Evolutionary conservation across 2,329 filamentous ascomycete species (phyloP).

Genomic region (Venturia oleaginea): DNA sequence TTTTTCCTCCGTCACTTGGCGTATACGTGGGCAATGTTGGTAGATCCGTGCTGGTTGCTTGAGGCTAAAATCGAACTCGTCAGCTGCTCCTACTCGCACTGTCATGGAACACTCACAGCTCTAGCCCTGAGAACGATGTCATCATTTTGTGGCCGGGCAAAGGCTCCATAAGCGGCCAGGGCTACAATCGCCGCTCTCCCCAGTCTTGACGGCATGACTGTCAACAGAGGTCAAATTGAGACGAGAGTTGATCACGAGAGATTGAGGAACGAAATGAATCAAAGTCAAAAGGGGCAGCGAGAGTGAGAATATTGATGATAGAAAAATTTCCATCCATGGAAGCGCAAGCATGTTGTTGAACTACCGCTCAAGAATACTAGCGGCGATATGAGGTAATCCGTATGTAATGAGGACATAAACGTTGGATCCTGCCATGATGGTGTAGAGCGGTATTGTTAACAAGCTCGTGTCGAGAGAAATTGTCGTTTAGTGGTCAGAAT

Average conservation of each 20-base stretch:
- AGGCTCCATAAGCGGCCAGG: not conserved
- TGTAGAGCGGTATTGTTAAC: not conserved
- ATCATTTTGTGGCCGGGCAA: not conserved
- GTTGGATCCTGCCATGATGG: not conserved
- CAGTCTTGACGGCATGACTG: not conserved
- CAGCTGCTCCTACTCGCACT: not conserved
- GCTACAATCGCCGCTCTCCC: not conserved
- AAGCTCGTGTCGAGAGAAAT: not conserved
- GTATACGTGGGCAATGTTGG: no score
- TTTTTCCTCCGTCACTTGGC: no score
- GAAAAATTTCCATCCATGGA: not conserved
- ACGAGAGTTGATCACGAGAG: not conserved
- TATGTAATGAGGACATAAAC: not conserved
- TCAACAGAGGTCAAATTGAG: not conserved
- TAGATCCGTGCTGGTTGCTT: not conserved
- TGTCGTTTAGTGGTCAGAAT: not conserved
- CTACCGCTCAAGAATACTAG: not conserved
- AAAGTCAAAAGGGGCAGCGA: not conserved
- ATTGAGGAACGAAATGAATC: not conserved
- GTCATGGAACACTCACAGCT: not conserved
- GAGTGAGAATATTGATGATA: not conserved
- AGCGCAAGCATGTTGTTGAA: not conserved
- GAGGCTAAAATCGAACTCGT: not conserved
- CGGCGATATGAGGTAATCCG: not conserved
- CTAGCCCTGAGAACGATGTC: not conserved